These are phyloP conservation scores for Hyphopichia buzzinii DNA, from an alignment of 1,139 yeast species.

Conservation along the genomic window DNA sequence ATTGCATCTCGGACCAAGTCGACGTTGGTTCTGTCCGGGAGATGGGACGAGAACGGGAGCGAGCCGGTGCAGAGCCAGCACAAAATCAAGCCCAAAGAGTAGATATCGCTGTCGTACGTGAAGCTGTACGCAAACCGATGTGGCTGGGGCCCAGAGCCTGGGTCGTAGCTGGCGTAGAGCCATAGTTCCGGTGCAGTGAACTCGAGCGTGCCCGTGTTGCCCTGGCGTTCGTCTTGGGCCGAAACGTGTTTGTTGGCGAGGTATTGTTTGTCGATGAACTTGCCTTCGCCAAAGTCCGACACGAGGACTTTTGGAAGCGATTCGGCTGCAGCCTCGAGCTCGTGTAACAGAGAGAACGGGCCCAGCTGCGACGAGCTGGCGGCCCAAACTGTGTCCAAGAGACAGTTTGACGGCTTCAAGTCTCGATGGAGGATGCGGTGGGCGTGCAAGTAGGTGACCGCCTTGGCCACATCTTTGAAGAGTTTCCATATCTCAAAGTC, in stretches of 20 bases:
- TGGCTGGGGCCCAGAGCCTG: constrained; percentile 12
- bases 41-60: constrained; percentile 50
- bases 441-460: constrained; percentile 68
- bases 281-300: constrained; percentile 90
- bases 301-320: constrained; percentile 67
- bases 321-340: constrained; percentile 22
- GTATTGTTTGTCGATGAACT: constrained; percentile 51
- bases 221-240: constrained; percentile 32
- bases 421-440: constrained; percentile 83
- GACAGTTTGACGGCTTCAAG: constrained; percentile 83
- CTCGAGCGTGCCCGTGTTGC: constrained; percentile 84
- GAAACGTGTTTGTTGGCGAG: background rate
- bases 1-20: constrained; percentile 25
- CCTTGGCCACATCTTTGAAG: constrained; percentile 64
- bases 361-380: background rate
- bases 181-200: constrained; percentile 84
- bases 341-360: constrained; percentile 8
- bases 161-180: constrained; percentile 25
- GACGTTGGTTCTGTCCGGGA: constrained; percentile 35
- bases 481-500: constrained; percentile 55
- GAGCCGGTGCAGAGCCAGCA: constrained; percentile 69
- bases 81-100: constrained; percentile 78
- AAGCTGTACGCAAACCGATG: constrained; percentile 46
- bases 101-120: constrained; percentile 71
- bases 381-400: constrained; percentile 37